Base-by-base conservation (phyloP, 768 basidiomycete genomes). In the Russula emetica region DNA sequence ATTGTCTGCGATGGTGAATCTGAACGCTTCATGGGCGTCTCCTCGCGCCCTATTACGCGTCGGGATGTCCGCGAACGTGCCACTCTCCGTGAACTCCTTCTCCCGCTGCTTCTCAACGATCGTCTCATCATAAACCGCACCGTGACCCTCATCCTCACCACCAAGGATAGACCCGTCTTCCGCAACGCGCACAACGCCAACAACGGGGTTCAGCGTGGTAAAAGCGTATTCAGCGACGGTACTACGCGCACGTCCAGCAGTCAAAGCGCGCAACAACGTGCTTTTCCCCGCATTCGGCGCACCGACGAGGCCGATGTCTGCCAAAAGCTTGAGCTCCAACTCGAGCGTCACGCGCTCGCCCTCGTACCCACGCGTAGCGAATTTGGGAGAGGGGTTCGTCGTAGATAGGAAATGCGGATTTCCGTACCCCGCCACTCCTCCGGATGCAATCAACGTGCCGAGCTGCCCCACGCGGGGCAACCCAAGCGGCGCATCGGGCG, bases 1-100 rank as follows among this genome's bases (percentile, higher is more conserved):
- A 72, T 98, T 98, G 76, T 99, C 97, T 42, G 94, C 92, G 68
- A 99, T 86, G 16, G 94, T 97, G 79, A 98, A 97, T 11, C 97
- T 84, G 73, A 92, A 88, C 5, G 79, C 76, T 74, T 98, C 56
- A 26, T 73, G 63, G 1, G 69, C 66, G 50, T 68, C 63, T 10
- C 18, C 57, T 55, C 5, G 26, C 28, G 32, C 49, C 69, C 84
- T 80, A 66, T 86, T 85, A 24, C 83, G 77, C 1, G 84, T 84
- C 20, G 74, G 73, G 20, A 80, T 74, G 60, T 77, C 74, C 8
- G 84, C 83, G 64, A 76, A 78, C 56, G 79, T 83, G 40, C 83
- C 85, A n/a, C 76, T 73, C 61, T 80, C 76, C 77, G 80, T 79
- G 56, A 77, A 77, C 55, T 70, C 77, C 44, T 73, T 76, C 54